A percentile compares a stretch with the other conserved stretches of the same genome.
Conservation (phyloP, 495 filamentous ascomycete genomes). For the Neurospora terricola region DNA sequence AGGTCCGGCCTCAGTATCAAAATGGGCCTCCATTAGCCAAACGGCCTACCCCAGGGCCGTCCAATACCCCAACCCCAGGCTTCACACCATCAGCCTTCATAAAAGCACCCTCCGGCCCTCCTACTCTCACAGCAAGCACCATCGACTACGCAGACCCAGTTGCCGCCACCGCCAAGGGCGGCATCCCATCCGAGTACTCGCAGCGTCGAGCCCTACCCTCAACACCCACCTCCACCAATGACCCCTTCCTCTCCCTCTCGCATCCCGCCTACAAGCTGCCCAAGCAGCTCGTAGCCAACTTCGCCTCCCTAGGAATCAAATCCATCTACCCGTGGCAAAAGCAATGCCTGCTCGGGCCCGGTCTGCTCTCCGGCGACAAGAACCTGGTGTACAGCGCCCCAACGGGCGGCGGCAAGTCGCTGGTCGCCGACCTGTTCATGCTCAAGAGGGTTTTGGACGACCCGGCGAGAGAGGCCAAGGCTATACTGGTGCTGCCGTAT, state of each 20-base stretch:
- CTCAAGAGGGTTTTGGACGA: slow-evolving; percentile 60
- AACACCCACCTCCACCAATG: slow-evolving; percentile 42
- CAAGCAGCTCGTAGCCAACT: slow-evolving; percentile 50
- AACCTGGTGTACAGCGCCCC: slow-evolving; percentile 81
- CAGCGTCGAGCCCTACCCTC: slow-evolving; percentile 31
- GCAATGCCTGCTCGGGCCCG: slow-evolving; percentile 61
- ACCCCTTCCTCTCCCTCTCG: slow-evolving; percentile 52
- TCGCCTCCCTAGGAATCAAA: slow-evolving; percentile 52
- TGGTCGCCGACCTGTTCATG: slow-evolving; percentile 68
- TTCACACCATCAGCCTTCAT: background rate
- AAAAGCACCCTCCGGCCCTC: background rate
- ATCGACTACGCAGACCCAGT: slow-evolving; percentile 14
- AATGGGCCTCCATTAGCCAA: background rate
- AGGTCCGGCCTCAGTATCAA: background rate
- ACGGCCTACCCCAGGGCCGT: background rate
- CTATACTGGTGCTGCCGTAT: slow-evolving; percentile 70
- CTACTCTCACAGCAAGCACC: slow-evolving; percentile 25
- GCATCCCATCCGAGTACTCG: slow-evolving; percentile 33
- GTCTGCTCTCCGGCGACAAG: slow-evolving; percentile 52
- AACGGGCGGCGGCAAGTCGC: slow-evolving; percentile 72
- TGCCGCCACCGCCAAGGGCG: slow-evolving; percentile 1
- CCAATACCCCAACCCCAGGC: background rate
- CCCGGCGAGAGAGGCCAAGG: slow-evolving; percentile 46
- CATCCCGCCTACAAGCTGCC: slow-evolving; percentile 59
- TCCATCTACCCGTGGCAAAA: slow-evolving; percentile 77